Conservation (phyloP, 306 rosid species). For the Spatholobus suberectus region DNA sequence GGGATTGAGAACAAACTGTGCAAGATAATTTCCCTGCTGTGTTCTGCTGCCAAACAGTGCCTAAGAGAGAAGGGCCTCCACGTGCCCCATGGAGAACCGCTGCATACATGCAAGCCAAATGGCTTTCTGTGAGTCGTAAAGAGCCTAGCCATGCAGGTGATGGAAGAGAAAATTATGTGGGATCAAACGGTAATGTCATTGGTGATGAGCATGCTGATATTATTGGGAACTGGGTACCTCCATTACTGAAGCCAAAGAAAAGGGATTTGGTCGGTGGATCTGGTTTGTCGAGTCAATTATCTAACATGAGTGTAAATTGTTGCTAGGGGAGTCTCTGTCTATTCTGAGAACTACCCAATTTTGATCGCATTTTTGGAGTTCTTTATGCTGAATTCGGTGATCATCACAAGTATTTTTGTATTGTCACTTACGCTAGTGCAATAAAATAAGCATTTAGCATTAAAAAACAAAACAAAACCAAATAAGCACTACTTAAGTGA, state of each 20-base stretch:
- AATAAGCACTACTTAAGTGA: too few species aligned
- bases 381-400: background rate
- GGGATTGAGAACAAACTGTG: conserved; percentile 65
- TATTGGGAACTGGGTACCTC: conserved; percentile 52
- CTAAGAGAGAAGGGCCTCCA: conserved; percentile 74
- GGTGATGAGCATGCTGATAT: background rate
- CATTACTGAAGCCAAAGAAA: conserved; percentile 52
- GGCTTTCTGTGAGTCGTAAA: conserved; percentile 44
- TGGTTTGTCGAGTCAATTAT: conserved; percentile 69
- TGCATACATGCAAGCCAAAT: conserved; percentile 58
- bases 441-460: background rate
- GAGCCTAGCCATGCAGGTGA: background rate
- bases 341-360: conserved; percentile 18
- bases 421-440: background rate
- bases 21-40: conserved; percentile 60
- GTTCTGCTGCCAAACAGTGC: conserved; percentile 78
- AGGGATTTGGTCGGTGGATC: conserved; percentile 53
- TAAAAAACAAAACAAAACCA: too few species aligned
- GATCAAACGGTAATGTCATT: background rate
- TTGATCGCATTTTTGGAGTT: conserved; percentile 21
- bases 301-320: conserved; percentile 62
- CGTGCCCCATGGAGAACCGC: conserved; percentile 90
- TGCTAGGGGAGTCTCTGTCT: conserved; percentile 35
- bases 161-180: background rate
- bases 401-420: background rate